phyloP scores from a whole-genome alignment of 2,329 filamentous ascomycete species.

The Claviceps cyperi region DNA sequence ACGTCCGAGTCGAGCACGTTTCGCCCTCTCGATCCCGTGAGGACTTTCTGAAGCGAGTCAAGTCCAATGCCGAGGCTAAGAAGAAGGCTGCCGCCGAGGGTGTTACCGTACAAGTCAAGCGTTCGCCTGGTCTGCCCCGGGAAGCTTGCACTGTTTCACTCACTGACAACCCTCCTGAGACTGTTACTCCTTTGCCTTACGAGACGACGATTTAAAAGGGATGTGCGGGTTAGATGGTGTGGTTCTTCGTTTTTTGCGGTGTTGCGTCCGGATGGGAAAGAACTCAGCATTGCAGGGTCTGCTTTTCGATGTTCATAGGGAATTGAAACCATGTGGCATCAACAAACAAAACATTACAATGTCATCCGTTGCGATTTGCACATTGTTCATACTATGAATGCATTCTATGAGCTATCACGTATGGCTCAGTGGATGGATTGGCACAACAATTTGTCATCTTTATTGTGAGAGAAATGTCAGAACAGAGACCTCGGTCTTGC shows the following conservation, averaged over 20 bases:
- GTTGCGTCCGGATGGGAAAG: conserved; percentile 29
- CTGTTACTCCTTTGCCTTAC: conserved; percentile 81
- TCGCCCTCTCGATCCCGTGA: conserved; percentile 86
- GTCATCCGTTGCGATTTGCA: not conserved
- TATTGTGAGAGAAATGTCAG: not conserved
- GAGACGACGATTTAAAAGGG: conserved; percentile 85
- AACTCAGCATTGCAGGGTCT: conserved; percentile 29
- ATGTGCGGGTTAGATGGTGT: conserved; percentile 7
- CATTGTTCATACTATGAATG: not conserved
- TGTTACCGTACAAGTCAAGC: conserved; percentile 81
- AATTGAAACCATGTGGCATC: conserved; percentile 24
- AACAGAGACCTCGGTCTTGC: not conserved
- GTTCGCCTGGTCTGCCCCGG: conserved; percentile 67
- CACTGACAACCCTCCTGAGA: conserved; percentile 79
- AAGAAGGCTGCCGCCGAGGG: conserved; percentile 85
- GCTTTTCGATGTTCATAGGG: conserved; percentile 28
- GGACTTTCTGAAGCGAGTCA: conserved; percentile 92
- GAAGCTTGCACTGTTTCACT: conserved; percentile 65
- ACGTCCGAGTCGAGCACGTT: conserved; percentile 97
- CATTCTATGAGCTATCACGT: not conserved
- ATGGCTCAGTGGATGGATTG: not conserved
- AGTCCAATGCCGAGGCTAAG: conserved; percentile 88
- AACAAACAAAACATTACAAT: conserved; percentile 2
- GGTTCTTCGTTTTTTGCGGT: conserved; percentile 26
- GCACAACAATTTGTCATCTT: not conserved